phyloP scores from a whole-genome alignment of 805 yeast species.

The Metschnikowia baotianmanensis region DNA sequence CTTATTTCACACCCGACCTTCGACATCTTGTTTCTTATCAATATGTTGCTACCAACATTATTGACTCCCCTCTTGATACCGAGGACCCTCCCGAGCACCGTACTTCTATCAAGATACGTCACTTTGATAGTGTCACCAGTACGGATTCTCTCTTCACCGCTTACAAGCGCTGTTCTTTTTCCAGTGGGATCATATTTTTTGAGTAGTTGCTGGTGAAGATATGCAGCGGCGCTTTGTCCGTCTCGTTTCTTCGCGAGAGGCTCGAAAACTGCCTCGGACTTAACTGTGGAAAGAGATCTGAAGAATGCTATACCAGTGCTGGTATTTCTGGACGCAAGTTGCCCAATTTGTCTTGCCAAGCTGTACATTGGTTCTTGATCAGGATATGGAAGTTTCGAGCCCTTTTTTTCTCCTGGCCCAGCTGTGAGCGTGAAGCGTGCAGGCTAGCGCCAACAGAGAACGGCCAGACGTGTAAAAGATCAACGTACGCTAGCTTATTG shows the following conservation, averaged over 20 bases:
- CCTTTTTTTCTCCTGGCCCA: slow-evolving; percentile 1
- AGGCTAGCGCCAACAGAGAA: not conserved
- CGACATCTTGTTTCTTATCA: slow-evolving; percentile 77
- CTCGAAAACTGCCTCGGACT: slow-evolving; percentile 38
- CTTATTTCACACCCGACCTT: slow-evolving; percentile 85
- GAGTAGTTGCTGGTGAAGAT: slow-evolving; percentile 50
- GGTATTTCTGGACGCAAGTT: slow-evolving; percentile 2
- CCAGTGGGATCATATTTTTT: slow-evolving; percentile 70
- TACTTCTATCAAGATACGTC: slow-evolving; percentile 63
- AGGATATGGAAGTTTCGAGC: not conserved
- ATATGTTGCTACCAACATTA: slow-evolving; percentile 69
- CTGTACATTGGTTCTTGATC: slow-evolving; percentile 8
- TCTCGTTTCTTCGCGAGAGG: slow-evolving; percentile 49
- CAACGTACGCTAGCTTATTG: too few species aligned
- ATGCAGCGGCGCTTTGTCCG: slow-evolving; percentile 45
- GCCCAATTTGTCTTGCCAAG: slow-evolving; percentile 5
- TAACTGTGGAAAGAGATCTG: slow-evolving; percentile 6
- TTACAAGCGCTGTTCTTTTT: slow-evolving; percentile 55
- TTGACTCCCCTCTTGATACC: slow-evolving; percentile 63
- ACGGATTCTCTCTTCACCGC: slow-evolving; percentile 49
- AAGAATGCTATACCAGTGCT: slow-evolving; percentile 1
- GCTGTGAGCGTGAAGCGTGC: slow-evolving; percentile 9
- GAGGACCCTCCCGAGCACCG: slow-evolving; percentile 74
- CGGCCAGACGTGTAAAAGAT: too few species aligned
- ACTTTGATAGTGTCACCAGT: slow-evolving; percentile 84